A percentile compares a stretch with the other conserved stretches of the same genome.
Conservation (phyloP, 495 filamentous ascomycete species). For the Tuber brumale region DNA sequence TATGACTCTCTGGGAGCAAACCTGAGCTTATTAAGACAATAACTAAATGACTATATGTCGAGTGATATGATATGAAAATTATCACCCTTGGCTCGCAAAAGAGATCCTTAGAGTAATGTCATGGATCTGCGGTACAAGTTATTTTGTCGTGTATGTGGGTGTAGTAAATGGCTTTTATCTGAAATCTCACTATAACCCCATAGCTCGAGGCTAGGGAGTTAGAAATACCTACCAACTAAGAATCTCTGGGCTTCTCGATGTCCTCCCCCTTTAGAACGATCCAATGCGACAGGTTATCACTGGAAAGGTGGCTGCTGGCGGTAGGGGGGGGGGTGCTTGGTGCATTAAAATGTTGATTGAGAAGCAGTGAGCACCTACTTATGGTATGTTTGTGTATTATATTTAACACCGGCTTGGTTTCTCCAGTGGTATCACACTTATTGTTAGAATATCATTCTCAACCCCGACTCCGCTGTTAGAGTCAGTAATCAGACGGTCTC, state of each 20-base stretch:
- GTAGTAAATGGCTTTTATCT: not conserved
- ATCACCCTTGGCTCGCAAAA: not conserved
- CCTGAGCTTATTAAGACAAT: too few relatives aligned
- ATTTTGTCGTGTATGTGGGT: not conserved
- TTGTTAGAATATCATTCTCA: too few relatives aligned
- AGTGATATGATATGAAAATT: not conserved
- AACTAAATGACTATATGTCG: not conserved
- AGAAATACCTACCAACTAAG: not conserved
- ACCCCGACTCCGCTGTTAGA: not conserved
- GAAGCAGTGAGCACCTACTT: not conserved
- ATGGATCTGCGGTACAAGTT: not conserved
- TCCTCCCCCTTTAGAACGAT: not conserved
- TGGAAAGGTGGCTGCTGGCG: not conserved
- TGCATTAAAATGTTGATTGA: not conserved
- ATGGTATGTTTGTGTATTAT: not conserved
- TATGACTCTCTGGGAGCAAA: too few relatives aligned
- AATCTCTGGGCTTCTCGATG: too few relatives aligned
- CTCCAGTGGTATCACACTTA: not conserved
- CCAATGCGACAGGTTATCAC: not conserved
- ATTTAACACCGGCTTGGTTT: not conserved
- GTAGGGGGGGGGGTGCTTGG: not conserved
- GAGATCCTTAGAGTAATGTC: not conserved
- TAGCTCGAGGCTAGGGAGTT: not conserved
- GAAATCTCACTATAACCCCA: not conserved
- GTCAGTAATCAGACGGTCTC: not conserved